Conservation (phyloP, 208 protist genomes). For the Crithidia expoeki region DNA sequence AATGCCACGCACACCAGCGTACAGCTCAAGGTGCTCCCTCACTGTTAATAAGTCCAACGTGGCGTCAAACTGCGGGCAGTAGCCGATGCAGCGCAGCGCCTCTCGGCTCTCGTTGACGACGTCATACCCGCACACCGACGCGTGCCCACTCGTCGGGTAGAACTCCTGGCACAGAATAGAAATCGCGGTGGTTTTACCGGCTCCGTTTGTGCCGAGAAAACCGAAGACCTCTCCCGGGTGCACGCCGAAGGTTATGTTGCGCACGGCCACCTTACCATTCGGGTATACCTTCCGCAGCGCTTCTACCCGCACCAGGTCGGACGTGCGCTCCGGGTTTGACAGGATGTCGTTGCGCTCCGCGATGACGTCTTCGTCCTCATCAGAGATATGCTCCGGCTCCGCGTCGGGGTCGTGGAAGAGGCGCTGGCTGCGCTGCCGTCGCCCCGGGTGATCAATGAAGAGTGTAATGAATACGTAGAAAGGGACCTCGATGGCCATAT, state of each 20-base stretch:
- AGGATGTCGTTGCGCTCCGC: slow-evolving; percentile 52
- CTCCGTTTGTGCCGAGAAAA: slow-evolving; percentile 90
- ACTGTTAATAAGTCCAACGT: slow-evolving; percentile 92
- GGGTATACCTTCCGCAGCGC: slow-evolving; percentile 70
- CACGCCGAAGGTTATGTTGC: slow-evolving; percentile 75
- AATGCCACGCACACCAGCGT: slow-evolving; percentile 41
- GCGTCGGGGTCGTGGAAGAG: slow-evolving; percentile 39
- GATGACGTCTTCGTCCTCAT: slow-evolving; percentile 50
- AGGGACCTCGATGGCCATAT: slow-evolving; percentile 62
- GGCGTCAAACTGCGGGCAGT: slow-evolving; percentile 97
- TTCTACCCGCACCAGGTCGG: slow-evolving; percentile 59
- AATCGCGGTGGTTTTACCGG: slow-evolving; percentile 90
- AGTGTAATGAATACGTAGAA: slow-evolving; percentile 67
- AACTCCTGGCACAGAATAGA: slow-evolving; percentile 85
- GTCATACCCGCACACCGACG: slow-evolving; percentile 58
- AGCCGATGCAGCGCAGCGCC: slow-evolving; percentile 82
- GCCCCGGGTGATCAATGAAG: slow-evolving; percentile 65
- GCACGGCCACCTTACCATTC: slow-evolving; percentile 71
- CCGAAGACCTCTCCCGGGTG: slow-evolving; percentile 81
- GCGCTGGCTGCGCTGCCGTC: slow-evolving; percentile 36
- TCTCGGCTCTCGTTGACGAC: slow-evolving; percentile 48
- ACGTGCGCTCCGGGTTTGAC: slow-evolving; percentile 18
- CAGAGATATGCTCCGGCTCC: slow-evolving; percentile 33
- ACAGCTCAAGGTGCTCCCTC: slow-evolving; percentile 87
- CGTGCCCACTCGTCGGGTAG: slow-evolving; percentile 65